Evolutionary conservation across 345 rosid genomes (phyloP).

Genomic region (Citrus unshiu): DNA sequence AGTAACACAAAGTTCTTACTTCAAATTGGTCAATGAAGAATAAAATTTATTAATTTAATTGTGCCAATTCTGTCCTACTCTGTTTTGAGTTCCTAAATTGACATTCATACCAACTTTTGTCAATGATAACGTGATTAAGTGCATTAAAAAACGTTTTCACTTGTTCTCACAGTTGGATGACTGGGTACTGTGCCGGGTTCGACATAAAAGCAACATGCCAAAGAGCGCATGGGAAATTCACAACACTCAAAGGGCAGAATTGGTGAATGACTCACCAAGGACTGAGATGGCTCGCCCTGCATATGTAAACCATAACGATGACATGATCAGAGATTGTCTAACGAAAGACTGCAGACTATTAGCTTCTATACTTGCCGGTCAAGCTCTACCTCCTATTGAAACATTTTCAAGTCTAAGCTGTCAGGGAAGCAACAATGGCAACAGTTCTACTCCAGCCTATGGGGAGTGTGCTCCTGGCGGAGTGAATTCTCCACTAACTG

Average conservation of each 20-base stretch:
- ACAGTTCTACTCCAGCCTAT: background rate
- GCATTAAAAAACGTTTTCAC: background rate
- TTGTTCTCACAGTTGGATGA: slow-evolving; percentile 42
- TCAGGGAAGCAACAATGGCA: slow-evolving; percentile 21
- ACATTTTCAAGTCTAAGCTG: slow-evolving; percentile 19
- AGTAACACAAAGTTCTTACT: background rate
- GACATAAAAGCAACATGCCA: slow-evolving; percentile 20
- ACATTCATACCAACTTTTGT: background rate
- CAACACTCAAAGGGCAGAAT: slow-evolving; percentile 11
- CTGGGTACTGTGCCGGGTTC: slow-evolving; percentile 52
- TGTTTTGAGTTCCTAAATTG: background rate
- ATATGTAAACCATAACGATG: slow-evolving; percentile 5
- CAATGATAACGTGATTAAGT: background rate
- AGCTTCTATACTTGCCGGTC: slow-evolving; percentile 34
- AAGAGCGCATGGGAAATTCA: slow-evolving; percentile 15
- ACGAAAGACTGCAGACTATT: slow-evolving; percentile 34
- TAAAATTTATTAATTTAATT: background rate
- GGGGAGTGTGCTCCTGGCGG: slow-evolving; percentile 6
- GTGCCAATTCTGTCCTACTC: background rate
- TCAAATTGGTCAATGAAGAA: background rate
- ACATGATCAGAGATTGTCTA: slow-evolving; percentile 32
- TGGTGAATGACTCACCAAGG: slow-evolving; percentile 4
- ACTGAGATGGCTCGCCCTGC: slow-evolving; percentile 12
- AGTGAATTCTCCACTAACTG: slow-evolving; percentile 21
- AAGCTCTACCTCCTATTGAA: slow-evolving; percentile 26